These are phyloP conservation scores for Tilletia setariae DNA, from an alignment of 1,284 basidiomycete genomes.

Conservation along the genomic window DNA sequence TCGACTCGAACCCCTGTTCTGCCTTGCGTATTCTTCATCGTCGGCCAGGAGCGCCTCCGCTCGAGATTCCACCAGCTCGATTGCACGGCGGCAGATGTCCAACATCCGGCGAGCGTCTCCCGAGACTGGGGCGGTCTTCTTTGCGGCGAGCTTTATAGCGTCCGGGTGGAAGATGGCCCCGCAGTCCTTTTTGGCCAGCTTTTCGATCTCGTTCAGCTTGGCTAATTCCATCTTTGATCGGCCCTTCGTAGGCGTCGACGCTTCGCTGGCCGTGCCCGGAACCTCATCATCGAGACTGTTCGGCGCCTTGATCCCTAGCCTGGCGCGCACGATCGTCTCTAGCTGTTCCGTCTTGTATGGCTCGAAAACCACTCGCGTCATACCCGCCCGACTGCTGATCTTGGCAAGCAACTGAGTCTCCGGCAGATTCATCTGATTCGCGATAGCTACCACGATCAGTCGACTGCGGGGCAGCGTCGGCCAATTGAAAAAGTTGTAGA, in stretches of 20 bases:
- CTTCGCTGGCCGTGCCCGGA: no score
- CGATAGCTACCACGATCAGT: constrained; percentile 91
- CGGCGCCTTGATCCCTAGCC: constrained; percentile 59
- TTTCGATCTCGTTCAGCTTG: background rate
- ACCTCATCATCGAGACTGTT: no score
- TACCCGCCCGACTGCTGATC: constrained; percentile 88
- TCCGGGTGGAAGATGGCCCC: constrained; percentile 62
- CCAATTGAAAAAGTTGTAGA: constrained; percentile 99
- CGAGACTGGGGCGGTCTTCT: constrained; percentile 85
- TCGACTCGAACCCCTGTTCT: constrained; percentile 36
- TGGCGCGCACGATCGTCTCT: constrained; percentile 77
- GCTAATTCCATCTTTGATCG: background rate
- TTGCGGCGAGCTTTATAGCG: constrained; percentile 82
- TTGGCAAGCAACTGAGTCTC: constrained; percentile 88
- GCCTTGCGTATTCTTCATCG: background rate
- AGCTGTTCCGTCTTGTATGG: constrained; percentile 81
- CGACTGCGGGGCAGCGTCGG: constrained; percentile 81
- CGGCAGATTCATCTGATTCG: constrained; percentile 97
- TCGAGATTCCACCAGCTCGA: constrained; percentile 40
- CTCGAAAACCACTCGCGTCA: constrained; percentile 89
- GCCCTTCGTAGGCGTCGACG: no score
- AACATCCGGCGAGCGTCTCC: constrained; percentile 91
- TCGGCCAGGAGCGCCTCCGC: background rate
- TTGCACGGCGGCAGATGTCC: constrained; percentile 72
- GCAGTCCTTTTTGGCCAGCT: constrained; percentile 61